Conservation (phyloP, 2,329 filamentous ascomycete genomes). For the Apiospora kogelbergensis region DNA sequence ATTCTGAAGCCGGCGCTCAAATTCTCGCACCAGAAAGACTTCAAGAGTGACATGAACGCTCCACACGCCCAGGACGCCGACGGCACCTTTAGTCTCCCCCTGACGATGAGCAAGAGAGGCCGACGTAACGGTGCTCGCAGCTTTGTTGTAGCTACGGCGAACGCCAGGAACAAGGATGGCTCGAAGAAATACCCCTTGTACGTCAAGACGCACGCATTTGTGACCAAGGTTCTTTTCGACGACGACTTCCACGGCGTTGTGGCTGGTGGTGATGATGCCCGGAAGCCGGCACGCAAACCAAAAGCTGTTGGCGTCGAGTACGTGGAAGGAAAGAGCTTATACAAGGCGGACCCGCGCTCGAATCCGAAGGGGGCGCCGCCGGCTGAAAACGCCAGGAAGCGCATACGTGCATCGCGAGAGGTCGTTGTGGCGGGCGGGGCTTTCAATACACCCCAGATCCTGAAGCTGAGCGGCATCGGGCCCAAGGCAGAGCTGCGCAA, state of each 20-base stretch:
- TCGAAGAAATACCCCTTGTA: constrained; percentile 53
- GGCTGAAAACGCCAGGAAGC: background rate
- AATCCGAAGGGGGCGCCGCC: background rate
- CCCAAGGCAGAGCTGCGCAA: constrained; percentile 27
- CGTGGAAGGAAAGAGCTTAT: constrained; percentile 14
- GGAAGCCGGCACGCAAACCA: background rate
- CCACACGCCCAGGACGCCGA: constrained; percentile 26
- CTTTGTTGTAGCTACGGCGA: constrained; percentile 45
- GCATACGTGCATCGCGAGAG: constrained; percentile 12
- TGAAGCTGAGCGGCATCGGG: constrained; percentile 38
- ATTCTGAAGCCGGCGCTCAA: background rate
- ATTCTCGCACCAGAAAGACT: background rate
- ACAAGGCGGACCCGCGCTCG: constrained; percentile 13
- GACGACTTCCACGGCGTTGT: background rate
- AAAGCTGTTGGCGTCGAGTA: constrained; percentile 14
- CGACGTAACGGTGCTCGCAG: constrained; percentile 53
- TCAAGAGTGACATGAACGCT: constrained; percentile 32
- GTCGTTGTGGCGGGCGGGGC: constrained; percentile 24
- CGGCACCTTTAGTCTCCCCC: constrained; percentile 1
- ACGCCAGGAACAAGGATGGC: constrained; percentile 35
- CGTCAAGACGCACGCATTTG: constrained; percentile 27
- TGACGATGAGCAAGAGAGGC: constrained; percentile 9
- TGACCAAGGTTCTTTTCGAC: constrained; percentile 8
- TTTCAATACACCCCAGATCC: constrained; percentile 37
- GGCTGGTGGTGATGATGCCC: too few relatives aligned